Percentiles rank a stretch among this genome's conserved stretches.
Evolutionary conservation across 2,329 filamentous ascomycete genomes (phyloP).

Genomic region (Colletotrichum liaoningense): DNA sequence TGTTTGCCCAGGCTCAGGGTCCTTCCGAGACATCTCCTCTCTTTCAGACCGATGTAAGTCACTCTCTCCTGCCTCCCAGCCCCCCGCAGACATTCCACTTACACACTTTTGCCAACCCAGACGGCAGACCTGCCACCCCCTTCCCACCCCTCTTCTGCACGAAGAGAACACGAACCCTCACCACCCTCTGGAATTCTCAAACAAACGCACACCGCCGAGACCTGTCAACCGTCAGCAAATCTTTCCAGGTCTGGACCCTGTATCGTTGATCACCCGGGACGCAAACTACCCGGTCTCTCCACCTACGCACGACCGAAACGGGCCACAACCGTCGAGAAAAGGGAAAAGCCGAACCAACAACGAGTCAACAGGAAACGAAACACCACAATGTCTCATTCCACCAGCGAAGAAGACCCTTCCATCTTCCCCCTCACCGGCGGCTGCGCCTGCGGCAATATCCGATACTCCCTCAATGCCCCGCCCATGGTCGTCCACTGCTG

Average conservation of each 20-base stretch:
- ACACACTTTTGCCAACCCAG: constrained; percentile 19
- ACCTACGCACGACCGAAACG: not conserved
- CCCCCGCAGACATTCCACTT: constrained; percentile 24
- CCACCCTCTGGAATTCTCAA: constrained; percentile 19
- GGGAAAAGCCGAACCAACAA: not conserved
- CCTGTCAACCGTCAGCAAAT: not conserved
- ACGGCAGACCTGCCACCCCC: not conserved
- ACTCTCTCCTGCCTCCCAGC: constrained; percentile 12
- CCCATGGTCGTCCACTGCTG: constrained; percentile 58
- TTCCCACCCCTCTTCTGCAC: not conserved
- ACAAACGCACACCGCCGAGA: not conserved
- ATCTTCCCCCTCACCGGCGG: constrained; percentile 53
- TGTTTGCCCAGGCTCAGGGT: constrained; percentile 11
- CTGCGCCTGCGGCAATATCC: constrained; percentile 77
- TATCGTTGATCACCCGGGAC: constrained; percentile 7
- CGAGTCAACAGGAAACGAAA: not conserved
- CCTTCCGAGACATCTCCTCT: constrained; percentile 23
- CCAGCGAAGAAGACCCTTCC: constrained; percentile 7
- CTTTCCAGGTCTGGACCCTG: not conserved
- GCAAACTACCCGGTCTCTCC: constrained; percentile 19
- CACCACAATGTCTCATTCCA: constrained; percentile 23
- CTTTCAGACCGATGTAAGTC: not conserved
- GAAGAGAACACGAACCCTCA: not conserved
- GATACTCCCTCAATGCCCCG: constrained; percentile 73
- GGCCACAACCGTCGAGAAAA: not conserved